Evolutionary conservation across 345 rosid species (phyloP).

Genomic region (Tarenaya hassleriana): DNA sequence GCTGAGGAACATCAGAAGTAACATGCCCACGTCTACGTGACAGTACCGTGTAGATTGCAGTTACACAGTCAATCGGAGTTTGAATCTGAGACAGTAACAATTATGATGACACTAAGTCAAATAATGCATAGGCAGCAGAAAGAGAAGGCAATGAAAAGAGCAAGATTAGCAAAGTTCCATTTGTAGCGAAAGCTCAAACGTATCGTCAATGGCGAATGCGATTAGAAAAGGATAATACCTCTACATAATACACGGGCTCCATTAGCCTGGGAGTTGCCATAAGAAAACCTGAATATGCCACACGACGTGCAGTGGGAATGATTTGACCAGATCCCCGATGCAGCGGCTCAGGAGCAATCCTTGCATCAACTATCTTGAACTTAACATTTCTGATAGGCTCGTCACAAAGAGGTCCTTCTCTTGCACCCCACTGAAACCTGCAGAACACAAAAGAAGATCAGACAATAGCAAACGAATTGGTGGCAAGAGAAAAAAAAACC

Average conservation of each 20-base stretch:
- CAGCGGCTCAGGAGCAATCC: conserved; percentile 83
- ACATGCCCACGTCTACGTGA: conserved; percentile 97
- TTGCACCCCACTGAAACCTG: conserved; percentile 99
- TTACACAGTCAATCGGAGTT: conserved; percentile 94
- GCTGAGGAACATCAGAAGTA: conserved; percentile 96
- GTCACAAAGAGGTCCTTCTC: conserved; percentile 98
- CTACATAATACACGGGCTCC: conserved; percentile 99
- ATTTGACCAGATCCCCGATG: conserved; percentile 98
- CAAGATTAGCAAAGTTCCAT: not conserved
- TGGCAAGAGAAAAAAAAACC: not conserved
- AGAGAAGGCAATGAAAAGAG: no score
- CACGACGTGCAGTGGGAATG: conserved; percentile 95
- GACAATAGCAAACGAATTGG: conserved; percentile 15
- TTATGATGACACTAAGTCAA: not conserved
- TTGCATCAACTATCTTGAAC: conserved; percentile 95
- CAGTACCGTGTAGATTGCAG: conserved; percentile 86
- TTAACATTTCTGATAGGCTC: conserved; percentile 96
- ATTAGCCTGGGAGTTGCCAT: conserved; percentile 96
- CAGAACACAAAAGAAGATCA: conserved; percentile 15
- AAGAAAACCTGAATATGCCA: conserved; percentile 81
- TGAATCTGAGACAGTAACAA: conserved; percentile 57
- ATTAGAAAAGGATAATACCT: conserved; percentile 42
- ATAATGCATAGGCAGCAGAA: not conserved
- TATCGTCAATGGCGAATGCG: not conserved
- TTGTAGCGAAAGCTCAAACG: not conserved